Conservation (phyloP, 2,329 filamentous ascomycete species). For the Fusarium zealandicum region DNA sequence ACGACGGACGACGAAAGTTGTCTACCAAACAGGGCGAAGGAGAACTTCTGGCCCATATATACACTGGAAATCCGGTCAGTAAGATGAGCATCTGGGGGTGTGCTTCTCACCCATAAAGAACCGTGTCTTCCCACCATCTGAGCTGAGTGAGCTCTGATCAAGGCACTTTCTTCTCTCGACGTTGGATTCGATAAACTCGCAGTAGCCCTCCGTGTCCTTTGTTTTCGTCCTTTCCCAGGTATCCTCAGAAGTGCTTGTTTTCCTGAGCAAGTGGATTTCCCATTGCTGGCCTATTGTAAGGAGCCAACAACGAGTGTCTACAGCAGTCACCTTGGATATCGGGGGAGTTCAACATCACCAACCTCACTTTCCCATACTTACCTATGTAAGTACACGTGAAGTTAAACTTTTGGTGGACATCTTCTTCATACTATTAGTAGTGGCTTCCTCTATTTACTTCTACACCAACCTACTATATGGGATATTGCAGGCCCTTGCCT, state of each 20-base stretch:
- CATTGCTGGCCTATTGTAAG: background rate
- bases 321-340: background rate
- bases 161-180: too few relatives aligned
- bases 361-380: too few relatives aligned
- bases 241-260: background rate
- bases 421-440: too few relatives aligned
- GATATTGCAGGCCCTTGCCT: background rate
- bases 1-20: conserved; percentile 17
- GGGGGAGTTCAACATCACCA: too few relatives aligned
- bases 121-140: background rate
- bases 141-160: too few relatives aligned
- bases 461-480: too few relatives aligned
- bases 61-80: background rate
- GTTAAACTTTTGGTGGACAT: too few relatives aligned
- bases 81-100: background rate
- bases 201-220: background rate
- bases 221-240: background rate
- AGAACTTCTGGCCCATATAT: background rate
- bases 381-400: too few relatives aligned
- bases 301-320: background rate
- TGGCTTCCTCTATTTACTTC: too few relatives aligned
- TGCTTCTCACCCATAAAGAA: background rate
- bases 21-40: background rate
- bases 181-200: background rate
- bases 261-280: background rate